Evolutionary conservation across 768 basidiomycete species (phyloP).

Genomic region (Tulasnella sp.): DNA sequence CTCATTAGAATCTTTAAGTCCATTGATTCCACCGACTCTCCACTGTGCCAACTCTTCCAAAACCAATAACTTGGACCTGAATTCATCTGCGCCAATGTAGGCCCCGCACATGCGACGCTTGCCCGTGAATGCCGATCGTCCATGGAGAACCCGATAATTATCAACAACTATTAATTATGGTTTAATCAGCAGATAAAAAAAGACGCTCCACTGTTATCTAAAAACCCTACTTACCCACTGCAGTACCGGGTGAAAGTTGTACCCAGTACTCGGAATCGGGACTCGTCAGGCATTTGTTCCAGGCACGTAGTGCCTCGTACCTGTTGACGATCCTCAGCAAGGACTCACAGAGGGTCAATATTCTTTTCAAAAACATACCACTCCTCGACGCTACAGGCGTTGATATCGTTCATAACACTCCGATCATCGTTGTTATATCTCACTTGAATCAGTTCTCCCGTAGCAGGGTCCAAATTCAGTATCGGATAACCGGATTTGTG

Average conservation of each 20-base stretch:
- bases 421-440: conserved; percentile 94
- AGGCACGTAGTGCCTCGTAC: conserved; percentile 70
- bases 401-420: conserved; percentile 57
- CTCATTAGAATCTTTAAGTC: neutral
- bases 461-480: conserved; percentile 47
- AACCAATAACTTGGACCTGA: conserved; percentile 49
- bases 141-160: conserved; percentile 89
- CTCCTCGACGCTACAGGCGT: conserved; percentile 48
- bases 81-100: conserved; percentile 87
- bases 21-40: neutral
- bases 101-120: conserved; percentile 90
- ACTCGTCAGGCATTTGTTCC: conserved; percentile 63
- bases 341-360: neutral
- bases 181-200: neutral
- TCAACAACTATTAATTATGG: conserved; percentile 68
- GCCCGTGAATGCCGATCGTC: conserved; percentile 81
- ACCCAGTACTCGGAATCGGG: conserved; percentile 86
- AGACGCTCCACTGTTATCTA: too few species aligned
- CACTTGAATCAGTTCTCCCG: conserved; percentile 56
- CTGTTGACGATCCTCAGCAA: conserved; percentile 25
- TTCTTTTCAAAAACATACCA: conserved; percentile 38
- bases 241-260: conserved; percentile 75
- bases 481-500: conserved; percentile 55
- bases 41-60: conserved; percentile 19
- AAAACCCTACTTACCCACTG: conserved; percentile 68